A percentile compares a stretch with the other conserved stretches of the same genome.
Evolutionary conservation across 139 green algal genomes (phyloP).

Genomic region (Chlorella sp.): DNA sequence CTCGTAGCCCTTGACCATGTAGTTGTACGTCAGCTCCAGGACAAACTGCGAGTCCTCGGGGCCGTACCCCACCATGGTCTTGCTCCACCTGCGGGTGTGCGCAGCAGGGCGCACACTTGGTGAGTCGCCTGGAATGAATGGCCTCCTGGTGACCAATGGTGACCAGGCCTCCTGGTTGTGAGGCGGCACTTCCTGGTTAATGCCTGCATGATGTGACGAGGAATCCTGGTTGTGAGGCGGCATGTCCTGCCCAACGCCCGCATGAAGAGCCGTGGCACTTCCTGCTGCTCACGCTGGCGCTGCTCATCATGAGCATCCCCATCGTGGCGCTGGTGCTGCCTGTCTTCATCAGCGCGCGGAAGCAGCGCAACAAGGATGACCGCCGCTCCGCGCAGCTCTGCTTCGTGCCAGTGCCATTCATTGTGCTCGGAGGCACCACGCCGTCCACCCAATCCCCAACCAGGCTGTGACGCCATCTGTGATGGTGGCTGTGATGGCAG

Average conservation of each 20-base stretch:
- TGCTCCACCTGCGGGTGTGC: constrained; percentile 2
- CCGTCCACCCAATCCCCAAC: background rate
- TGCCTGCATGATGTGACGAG: background rate
- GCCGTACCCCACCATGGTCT: constrained; percentile 42
- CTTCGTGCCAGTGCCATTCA: background rate
- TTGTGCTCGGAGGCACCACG: background rate
- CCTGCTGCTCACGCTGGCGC: no score
- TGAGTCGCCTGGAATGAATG: background rate
- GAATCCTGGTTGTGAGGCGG: background rate
- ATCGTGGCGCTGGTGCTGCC: no score
- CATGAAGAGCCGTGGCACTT: no score
- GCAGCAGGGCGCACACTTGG: background rate
- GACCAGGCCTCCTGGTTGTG: background rate
- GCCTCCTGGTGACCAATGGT: no score
- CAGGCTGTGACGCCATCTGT: background rate
- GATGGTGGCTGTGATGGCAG: background rate
- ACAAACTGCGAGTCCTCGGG: constrained; percentile 37
- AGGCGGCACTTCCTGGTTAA: background rate
- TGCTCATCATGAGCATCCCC: no score
- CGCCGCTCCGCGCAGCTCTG: background rate
- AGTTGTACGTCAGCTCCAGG: constrained; percentile 50
- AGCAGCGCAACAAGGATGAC: no score
- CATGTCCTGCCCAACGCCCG: background rate
- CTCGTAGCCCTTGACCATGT: constrained; percentile 35
- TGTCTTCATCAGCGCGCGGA: no score